Percentiles rank a stretch among this genome's conserved stretches.
Conservation (phyloP, 73 alveolate species). For the Uronychia binucleata region DNA sequence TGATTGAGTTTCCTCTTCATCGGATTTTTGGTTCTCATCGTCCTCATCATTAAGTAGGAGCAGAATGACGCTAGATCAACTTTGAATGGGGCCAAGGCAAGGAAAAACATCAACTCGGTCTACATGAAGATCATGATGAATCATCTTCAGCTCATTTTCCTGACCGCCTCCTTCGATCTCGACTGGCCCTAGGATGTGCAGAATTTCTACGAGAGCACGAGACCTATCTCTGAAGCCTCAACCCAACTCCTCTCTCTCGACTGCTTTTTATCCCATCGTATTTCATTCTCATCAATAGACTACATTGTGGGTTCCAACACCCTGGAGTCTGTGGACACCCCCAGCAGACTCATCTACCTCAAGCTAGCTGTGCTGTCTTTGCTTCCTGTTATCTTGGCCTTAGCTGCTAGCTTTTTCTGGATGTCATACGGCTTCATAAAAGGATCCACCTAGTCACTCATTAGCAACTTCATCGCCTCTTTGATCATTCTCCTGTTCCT, state of each 20-base stretch:
- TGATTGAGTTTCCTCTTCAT: constrained; percentile 11
- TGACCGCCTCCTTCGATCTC: constrained; percentile 54
- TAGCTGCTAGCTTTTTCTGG: constrained; percentile 23
- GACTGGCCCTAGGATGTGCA: constrained; percentile 58
- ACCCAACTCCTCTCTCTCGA: constrained; percentile 29
- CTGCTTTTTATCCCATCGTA: too few species aligned
- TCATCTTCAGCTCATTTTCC: constrained; percentile 43
- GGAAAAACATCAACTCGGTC: constrained; percentile 29
- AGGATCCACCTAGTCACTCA: background rate
- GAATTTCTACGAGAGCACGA: constrained; percentile 20
- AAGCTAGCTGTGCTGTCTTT: constrained; percentile 21
- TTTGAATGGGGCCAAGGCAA: constrained; percentile 46
- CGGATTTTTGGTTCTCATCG: constrained; percentile 8
- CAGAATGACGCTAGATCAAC: too few species aligned
- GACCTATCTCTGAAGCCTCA: constrained; percentile 15
- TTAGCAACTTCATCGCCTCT: constrained; percentile 2
- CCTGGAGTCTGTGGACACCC: background rate
- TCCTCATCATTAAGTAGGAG: constrained; percentile 22
- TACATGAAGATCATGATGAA: constrained; percentile 55
- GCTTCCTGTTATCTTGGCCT: constrained; percentile 25
- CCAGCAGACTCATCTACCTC: constrained; percentile 4
- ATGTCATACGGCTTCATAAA: constrained; percentile 6
- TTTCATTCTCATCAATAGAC: too few species aligned
- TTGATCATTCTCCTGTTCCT: constrained; percentile 32
- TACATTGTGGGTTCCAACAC: background rate